Percentiles rank a stretch among this genome's conserved stretches.
Conservation (phyloP, 83 land plant genomes). For the Picea engelmannii region DNA sequence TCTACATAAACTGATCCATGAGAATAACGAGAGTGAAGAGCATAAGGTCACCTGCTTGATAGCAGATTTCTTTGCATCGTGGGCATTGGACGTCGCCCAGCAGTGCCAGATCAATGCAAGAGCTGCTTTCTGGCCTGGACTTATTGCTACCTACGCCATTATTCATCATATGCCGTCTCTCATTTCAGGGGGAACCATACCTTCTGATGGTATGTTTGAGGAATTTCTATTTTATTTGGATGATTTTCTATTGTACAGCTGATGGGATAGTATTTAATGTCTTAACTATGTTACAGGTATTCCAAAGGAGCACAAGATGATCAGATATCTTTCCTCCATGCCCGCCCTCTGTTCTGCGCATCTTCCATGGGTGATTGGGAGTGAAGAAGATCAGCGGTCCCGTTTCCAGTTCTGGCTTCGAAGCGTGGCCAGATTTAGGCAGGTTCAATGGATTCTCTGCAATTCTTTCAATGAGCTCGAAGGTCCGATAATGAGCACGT, state of each 20-base stretch:
- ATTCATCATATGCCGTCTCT: constrained; percentile 19
- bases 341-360: constrained; percentile 22
- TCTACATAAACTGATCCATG: constrained; percentile 23
- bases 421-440: neutral
- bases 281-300: neutral
- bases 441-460: constrained; percentile 24
- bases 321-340: neutral
- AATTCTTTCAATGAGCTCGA: constrained; percentile 41
- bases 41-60: constrained; percentile 27
- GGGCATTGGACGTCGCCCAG: constrained; percentile 29
- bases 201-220: constrained; percentile 28
- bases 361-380: constrained; percentile 28
- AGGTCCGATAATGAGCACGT: neutral
- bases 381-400: neutral
- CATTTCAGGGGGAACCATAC: constrained; percentile 22
- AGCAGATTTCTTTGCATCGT: constrained; percentile 29
- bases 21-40: constrained; percentile 15
- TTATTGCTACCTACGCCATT: constrained; percentile 17
- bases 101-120: constrained; percentile 24
- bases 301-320: neutral
- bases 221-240: no score
- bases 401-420: constrained; percentile 15
- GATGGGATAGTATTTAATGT: no score
- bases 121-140: constrained; percentile 28
- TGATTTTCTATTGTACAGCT: no score